Percentiles rank a stretch among this genome's conserved stretches.
Evolutionary conservation across 352 stramenopile genomes (phyloP).

Genomic region (Globisporangium cylindrosporum): DNA sequence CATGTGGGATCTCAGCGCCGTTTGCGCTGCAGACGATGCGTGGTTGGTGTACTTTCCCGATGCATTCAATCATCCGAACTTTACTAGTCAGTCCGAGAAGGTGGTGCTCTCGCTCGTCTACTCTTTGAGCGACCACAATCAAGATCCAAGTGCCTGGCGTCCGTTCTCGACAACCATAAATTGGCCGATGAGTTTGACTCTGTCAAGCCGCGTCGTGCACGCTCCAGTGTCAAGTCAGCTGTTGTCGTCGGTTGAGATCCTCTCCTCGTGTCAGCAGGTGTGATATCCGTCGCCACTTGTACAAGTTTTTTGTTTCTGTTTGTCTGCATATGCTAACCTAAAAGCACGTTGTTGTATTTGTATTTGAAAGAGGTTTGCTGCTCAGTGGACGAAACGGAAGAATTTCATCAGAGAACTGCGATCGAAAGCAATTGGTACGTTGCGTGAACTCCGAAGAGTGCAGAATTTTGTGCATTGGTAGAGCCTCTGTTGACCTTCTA

Average conservation of each 20-base stretch:
- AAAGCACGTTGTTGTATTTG: neutral
- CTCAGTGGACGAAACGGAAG: slow-evolving; percentile 38
- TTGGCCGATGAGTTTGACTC: slow-evolving; percentile 27
- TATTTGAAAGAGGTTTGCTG: slow-evolving; percentile 25
- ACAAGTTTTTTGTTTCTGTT: neutral
- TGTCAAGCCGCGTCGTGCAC: slow-evolving; percentile 46
- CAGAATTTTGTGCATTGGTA: neutral
- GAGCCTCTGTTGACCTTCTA: neutral
- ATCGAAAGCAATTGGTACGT: slow-evolving; percentile 30
- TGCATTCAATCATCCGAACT: slow-evolving; percentile 28
- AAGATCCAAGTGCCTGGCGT: neutral
- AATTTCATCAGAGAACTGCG: slow-evolving; percentile 38
- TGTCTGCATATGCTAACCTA: neutral
- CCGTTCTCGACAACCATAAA: slow-evolving; percentile 17
- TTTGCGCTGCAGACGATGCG: slow-evolving; percentile 15
- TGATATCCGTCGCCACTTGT: neutral
- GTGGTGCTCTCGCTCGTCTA: slow-evolving; percentile 11
- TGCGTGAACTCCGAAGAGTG: neutral
- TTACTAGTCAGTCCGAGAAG: neutral
- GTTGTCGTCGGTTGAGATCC: slow-evolving; percentile 34
- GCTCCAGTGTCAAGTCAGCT: slow-evolving; percentile 21
- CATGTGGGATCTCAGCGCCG: slow-evolving; percentile 19
- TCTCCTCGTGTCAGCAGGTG: slow-evolving; percentile 36
- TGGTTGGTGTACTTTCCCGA: slow-evolving; percentile 25
- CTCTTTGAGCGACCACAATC: neutral